Conservation (phyloP, 2,329 filamentous ascomycete genomes). For the Aspergillus persii region DNA sequence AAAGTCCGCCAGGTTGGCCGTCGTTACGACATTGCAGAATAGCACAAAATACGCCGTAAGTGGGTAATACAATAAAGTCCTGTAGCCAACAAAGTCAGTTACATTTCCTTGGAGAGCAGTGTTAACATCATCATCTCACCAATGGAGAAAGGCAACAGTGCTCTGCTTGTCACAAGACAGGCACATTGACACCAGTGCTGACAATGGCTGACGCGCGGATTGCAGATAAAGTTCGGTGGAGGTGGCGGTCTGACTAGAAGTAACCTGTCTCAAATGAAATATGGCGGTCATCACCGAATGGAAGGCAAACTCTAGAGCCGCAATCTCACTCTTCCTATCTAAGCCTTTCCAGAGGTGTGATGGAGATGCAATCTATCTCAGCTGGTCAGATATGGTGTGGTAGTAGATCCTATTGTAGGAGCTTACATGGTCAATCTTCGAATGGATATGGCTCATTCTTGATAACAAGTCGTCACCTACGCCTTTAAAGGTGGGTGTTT, state of each 20-base stretch:
- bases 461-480: conserved; percentile 4
- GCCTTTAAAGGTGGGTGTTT: background rate
- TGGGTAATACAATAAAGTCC: conserved; percentile 23
- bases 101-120: background rate
- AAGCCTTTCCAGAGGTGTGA: conserved; percentile 19
- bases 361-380: conserved; percentile 10
- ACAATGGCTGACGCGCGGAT: conserved; percentile 21
- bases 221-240: conserved; percentile 14
- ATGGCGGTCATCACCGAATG: conserved; percentile 22
- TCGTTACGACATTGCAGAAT: conserved; percentile 22
- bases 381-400: background rate
- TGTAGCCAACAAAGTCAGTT: background rate
- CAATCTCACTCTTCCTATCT: conserved; percentile 17
- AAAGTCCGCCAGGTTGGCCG: conserved; percentile 19
- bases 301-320: conserved; percentile 19
- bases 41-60: conserved; percentile 22
- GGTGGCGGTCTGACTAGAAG: background rate
- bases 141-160: conserved; percentile 18
- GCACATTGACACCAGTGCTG: conserved; percentile 17
- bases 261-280: conserved; percentile 15
- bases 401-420: no score
- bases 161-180: conserved; percentile 14
- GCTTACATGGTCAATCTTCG: conserved; percentile 13
- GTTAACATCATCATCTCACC: conserved; percentile 7
- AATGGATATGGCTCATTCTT: conserved; percentile 14